Evolutionary conservation across 1,284 basidiomycete genomes (phyloP), one percentile per base, ranked within the genome.

Genomic region (Veloporphyrellus conicus): DNA sequence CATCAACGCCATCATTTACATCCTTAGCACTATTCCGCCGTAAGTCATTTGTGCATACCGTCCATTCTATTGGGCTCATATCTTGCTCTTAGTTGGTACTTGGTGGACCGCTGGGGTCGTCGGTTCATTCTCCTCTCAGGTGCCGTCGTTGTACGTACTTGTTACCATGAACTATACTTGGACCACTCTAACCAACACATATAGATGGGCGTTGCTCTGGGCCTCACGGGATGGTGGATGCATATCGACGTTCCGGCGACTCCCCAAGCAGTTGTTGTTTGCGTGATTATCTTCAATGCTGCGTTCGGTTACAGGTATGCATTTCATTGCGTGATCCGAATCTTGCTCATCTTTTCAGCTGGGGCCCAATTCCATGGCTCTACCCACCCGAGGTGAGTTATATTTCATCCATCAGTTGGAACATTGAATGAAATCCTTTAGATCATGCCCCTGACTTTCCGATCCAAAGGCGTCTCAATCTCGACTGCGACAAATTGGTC

Each of bases 281-380:
- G 90, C 59, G 92, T 99, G 7, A 85, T 99, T 48, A 75, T 95
- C 41, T 99, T 89, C 77, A 98, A 98, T 58, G 91, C 90, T 36
- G 88, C 87, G 9, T 97, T 97, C 62, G 94, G 93, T 15, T 91
- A 84, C 62, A 89, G 85, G 67, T 79, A 66, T 50, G 61, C 64
- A 70, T 37, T 20, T 41, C 20, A 18, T 49, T 18, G 18, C 22
- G 34, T 23, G 33, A 14, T 42, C 16, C 32, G 4, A 28, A 23
- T 32, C 22, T 27, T 28, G 15, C 43, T 56, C 48, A 61, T 28
- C 12, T 41, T 48, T 35, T 42, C 32, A 61, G 78, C 54, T 84
- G 82, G 83, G 87, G 87, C 37, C 88, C 87, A 29, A 75, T 91
- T 46, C 84, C 83, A 11, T 93, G 92, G 93, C 72, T 96, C 23